Evolutionary conservation across 129 eudicot species (phyloP), one percentile per base, ranked within the genome.

Genomic region (Flaveria sonorensis): DNA sequence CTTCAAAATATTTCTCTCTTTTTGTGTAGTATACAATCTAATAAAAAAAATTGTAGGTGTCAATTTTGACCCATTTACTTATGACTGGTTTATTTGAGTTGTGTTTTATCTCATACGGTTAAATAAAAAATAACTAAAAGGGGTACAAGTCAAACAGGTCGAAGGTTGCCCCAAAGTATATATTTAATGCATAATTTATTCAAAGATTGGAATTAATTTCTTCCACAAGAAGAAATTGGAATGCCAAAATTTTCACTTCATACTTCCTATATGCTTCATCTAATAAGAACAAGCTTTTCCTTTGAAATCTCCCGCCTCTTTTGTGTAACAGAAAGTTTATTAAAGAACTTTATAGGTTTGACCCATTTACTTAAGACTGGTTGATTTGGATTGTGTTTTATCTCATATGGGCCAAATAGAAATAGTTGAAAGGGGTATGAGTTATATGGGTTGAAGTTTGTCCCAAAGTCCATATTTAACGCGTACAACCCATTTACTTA

Each of bases 191-290:
- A 30, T 30, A 30, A 30, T 30, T 30, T 30, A 30, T 30, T 30
- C 36, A 30, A 30, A 30, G 36, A 30, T 62, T 75, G 36, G 72
- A 72, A 46, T 19, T 52, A 12, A 6, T 63, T 61, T 75, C 26
- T 28, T 28, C 65, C 56, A 43, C 78, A 23, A 74, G 57, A 74
- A 60, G n/a, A 60, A 19, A 56, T 6, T 20, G 55, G 26, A 32
- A 42, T 21, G 60, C 59, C 16, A 74, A 15, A 6, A 4, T 51
- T 15, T 48, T 59, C 19, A 21, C 32, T 36, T 55, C 11, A 40
- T 72, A 72, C 51, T 72, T 53, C n/a, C 66, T 19, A 24, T 50
- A 53, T 39, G 28, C 47, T 40, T 68, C 53, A 11, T 68, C 13
- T 42, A 68, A 7, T 43, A 68, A 68, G 53, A 15, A 3, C 36